Percentiles rank a stretch among this genome's conserved stretches.
Conservation (phyloP, 2,329 filamentous ascomycete genomes). For the Camillea tinctor region DNA sequence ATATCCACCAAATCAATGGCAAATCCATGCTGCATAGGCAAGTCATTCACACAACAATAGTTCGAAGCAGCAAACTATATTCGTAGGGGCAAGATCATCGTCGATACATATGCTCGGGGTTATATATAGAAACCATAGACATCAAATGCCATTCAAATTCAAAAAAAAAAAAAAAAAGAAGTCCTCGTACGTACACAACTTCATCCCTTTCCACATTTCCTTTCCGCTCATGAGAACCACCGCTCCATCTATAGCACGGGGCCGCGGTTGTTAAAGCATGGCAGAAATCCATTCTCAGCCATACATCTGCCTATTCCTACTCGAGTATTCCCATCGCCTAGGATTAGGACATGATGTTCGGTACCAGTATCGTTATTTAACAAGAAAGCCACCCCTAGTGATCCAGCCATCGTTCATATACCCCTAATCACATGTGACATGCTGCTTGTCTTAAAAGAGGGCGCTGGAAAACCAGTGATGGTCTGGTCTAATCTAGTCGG, state of each 20-base stretch:
- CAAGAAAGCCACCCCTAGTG: not conserved
- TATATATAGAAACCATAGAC: not conserved
- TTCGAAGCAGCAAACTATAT: not conserved
- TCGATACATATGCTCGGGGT: not conserved
- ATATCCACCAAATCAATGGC: no score
- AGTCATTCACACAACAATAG: not conserved
- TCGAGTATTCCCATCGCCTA: not conserved
- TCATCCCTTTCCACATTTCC: not conserved
- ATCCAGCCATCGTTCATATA: not conserved
- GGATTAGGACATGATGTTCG: not conserved
- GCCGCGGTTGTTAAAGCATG: not conserved
- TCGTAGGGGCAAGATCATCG: not conserved
- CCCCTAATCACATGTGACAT: constrained; percentile 14
- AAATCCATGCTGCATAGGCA: not conserved
- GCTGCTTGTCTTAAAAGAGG: constrained; percentile 14
- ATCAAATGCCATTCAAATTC: not conserved
- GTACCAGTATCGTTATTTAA: not conserved
- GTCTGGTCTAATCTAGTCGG: constrained; percentile 3
- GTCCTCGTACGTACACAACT: not conserved
- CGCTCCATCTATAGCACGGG: not conserved
- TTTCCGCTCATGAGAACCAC: not conserved
- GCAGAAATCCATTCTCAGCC: not conserved
- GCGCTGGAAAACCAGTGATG: constrained; percentile 14
- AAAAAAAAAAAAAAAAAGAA: no score
- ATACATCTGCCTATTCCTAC: not conserved